Evolutionary conservation across 139 green algal species (phyloP).

Genomic region (Haematococcus sp.): DNA sequence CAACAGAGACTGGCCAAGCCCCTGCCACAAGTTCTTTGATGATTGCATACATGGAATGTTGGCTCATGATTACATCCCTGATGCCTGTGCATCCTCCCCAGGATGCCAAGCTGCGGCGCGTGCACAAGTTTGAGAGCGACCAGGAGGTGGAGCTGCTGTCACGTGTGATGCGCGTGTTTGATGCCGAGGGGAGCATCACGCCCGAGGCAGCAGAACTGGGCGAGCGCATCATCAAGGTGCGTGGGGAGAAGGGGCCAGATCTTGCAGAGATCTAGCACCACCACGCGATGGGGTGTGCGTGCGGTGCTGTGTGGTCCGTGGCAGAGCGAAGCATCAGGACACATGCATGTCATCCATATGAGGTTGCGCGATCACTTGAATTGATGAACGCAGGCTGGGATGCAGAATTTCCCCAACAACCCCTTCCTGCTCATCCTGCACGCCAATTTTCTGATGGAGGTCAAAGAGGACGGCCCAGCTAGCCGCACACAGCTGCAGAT

Average conservation of each 20-base stretch:
- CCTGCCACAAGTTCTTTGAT: no score
- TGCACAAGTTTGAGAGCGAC: no score
- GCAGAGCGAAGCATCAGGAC: no score
- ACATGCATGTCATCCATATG: not conserved
- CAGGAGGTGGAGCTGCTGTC: slow-evolving; percentile 12
- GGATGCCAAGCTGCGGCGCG: no score
- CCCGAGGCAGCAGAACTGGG: slow-evolving; percentile 19
- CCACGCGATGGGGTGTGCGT: no score
- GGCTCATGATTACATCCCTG: no score
- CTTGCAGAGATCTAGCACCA: not conserved
- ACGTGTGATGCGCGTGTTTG: slow-evolving; percentile 21
- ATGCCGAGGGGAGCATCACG: slow-evolving; percentile 6
- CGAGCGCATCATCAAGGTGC: slow-evolving; percentile 27
- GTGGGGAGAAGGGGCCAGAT: not conserved
- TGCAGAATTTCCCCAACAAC: slow-evolving; percentile 16
- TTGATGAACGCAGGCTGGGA: slow-evolving; percentile 17
- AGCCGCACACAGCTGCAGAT: slow-evolving; percentile 46
- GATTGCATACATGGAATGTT: no score
- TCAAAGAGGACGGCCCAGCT: slow-evolving; percentile 28
- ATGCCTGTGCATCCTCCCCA: no score
- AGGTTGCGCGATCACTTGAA: not conserved
- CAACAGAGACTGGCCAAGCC: no score
- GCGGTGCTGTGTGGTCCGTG: no score
- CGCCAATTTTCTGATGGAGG: slow-evolving; percentile 35
- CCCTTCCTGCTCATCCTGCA: slow-evolving; percentile 27